Conservation (phyloP, 805 yeast species). For the Pichia nakasei region DNA sequence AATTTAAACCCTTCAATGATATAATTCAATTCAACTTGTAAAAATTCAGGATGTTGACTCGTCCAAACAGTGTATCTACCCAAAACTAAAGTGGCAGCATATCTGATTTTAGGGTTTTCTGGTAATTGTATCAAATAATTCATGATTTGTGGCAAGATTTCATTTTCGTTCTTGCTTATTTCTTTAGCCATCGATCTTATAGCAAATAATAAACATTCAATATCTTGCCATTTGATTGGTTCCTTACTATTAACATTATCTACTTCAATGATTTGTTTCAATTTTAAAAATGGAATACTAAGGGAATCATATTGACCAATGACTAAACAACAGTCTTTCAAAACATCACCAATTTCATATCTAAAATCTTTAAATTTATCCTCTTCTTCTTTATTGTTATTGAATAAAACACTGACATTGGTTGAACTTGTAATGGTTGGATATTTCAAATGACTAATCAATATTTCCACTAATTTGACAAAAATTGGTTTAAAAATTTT, state of each 20-base stretch:
- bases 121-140: slow-evolving; percentile 59
- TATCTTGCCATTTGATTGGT: slow-evolving; percentile 58
- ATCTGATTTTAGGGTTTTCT: slow-evolving; percentile 77
- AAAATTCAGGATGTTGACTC: slow-evolving; percentile 67
- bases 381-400: slow-evolving; percentile 67
- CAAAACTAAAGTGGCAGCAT: slow-evolving; percentile 85
- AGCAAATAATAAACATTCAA: slow-evolving; percentile 85
- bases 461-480: slow-evolving; percentile 46
- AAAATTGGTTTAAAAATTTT: slow-evolving; percentile 45
- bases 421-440: slow-evolving; percentile 40
- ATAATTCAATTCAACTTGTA: slow-evolving; percentile 77
- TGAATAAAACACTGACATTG: slow-evolving; percentile 42
- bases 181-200: slow-evolving; percentile 94
- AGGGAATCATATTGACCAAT: slow-evolving; percentile 71
- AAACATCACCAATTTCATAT: slow-evolving; percentile 96
- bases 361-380: slow-evolving; percentile 91
- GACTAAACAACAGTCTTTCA: slow-evolving; percentile 90
- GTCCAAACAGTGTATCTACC: slow-evolving; percentile 99
- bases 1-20: slow-evolving; percentile 62
- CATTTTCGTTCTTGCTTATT: slow-evolving; percentile 54
- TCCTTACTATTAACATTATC: neutral
- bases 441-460: slow-evolving; percentile 64
- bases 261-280: slow-evolving; percentile 34
- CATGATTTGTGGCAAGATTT: slow-evolving; percentile 72
- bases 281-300: slow-evolving; percentile 55